phyloP scores from a whole-genome alignment of 768 basidiomycete genomes.

The Panaeolus papilionaceus region DNA sequence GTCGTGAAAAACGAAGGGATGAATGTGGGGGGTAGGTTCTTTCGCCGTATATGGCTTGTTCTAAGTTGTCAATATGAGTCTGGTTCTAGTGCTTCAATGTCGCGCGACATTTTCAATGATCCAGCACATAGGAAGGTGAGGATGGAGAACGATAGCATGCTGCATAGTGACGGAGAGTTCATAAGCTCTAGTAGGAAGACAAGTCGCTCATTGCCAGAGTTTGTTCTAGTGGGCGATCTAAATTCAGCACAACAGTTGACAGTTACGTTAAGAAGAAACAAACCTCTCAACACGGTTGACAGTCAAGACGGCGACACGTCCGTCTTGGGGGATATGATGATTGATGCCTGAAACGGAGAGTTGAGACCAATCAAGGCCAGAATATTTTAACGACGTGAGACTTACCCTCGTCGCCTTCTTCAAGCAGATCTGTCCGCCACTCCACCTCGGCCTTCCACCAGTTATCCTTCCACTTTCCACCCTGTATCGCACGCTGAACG shows the following conservation, averaged over 20 bases:
- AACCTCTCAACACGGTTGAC: constrained; percentile 47
- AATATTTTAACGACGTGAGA: neutral
- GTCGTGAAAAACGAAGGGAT: neutral
- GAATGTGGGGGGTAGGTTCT: neutral
- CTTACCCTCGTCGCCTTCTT: constrained; percentile 71
- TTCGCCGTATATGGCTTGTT: neutral
- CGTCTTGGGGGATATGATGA: constrained; percentile 84
- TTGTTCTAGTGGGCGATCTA: neutral
- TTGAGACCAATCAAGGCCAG: constrained; percentile 4
- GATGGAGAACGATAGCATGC: constrained; percentile 11
- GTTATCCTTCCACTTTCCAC: constrained; percentile 64
- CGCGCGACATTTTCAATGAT: constrained; percentile 9
- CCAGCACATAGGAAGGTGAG: constrained; percentile 4
- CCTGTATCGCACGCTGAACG: constrained; percentile 67
- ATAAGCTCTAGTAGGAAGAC: constrained; percentile 10
- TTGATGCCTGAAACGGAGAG: constrained; percentile 62
- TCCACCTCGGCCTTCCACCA: constrained; percentile 83
- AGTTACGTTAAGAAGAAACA: constrained; percentile 10
- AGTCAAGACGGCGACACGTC: constrained; percentile 79
- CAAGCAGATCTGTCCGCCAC: constrained; percentile 73
- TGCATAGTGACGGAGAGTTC: constrained; percentile 8
- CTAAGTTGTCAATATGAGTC: neutral
- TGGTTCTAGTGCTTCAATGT: neutral
- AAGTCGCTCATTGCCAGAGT: neutral
- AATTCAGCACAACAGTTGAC: neutral